Conservation (phyloP, 805 yeast species). For the Metschnikowia henanensis region DNA sequence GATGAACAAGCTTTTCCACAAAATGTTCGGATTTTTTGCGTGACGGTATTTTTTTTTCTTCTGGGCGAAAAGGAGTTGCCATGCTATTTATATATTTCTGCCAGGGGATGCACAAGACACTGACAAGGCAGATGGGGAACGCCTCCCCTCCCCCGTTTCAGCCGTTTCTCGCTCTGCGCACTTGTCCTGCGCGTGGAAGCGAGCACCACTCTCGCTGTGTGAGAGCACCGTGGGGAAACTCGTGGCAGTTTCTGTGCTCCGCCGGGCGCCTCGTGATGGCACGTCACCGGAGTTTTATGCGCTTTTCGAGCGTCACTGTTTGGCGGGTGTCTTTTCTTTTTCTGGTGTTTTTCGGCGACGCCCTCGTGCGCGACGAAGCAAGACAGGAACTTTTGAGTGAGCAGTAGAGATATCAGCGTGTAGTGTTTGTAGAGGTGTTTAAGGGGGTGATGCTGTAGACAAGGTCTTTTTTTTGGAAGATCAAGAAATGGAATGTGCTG, state of each 20-base stretch:
- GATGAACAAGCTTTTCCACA: conserved; percentile 1
- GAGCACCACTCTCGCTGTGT: conserved; percentile 9
- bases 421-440: too few species aligned
- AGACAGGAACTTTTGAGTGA: too few species aligned
- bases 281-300: not conserved
- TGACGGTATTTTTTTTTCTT: not conserved
- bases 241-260: conserved; percentile 1
- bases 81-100: conserved; percentile 13
- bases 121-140: conserved; percentile 6
- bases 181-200: conserved; percentile 11
- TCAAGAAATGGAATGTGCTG: too few species aligned
- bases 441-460: too few species aligned
- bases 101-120: conserved; percentile 10
- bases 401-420: too few species aligned
- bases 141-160: conserved; percentile 14
- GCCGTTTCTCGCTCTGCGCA: conserved; percentile 7
- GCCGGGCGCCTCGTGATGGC: not conserved
- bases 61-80: conserved; percentile 6
- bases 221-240: conserved; percentile 9
- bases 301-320: not conserved
- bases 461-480: too few species aligned
- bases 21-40: conserved; percentile 3
- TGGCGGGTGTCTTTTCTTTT: not conserved
- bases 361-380: too few species aligned
- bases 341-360: not conserved